Conservation (phyloP, 805 yeast genomes). For the Spathaspora gorwiae region DNA sequence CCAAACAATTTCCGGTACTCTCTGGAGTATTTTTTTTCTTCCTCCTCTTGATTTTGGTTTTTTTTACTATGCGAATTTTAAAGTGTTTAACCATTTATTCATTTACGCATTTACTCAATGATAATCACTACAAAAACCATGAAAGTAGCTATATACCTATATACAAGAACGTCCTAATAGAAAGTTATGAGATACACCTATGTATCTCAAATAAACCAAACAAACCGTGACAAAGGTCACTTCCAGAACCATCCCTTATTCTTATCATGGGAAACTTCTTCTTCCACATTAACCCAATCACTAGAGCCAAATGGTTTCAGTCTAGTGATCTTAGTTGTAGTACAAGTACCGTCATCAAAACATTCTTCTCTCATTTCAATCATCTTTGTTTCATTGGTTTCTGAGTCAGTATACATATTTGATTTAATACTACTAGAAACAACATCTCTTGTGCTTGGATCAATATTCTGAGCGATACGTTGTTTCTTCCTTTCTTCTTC, state of each 20-base stretch:
- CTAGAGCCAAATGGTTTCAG: constrained; percentile 30
- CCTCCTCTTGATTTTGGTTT: too few relatives aligned
- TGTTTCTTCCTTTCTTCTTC: constrained; percentile 1
- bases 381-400: constrained; percentile 23
- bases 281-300: constrained; percentile 29
- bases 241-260: constrained; percentile 13
- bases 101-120: too few relatives aligned
- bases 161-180: too few relatives aligned
- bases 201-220: too few relatives aligned
- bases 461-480: neutral
- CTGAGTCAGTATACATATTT: constrained; percentile 20
- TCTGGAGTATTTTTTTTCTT: too few relatives aligned
- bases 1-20: too few relatives aligned
- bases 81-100: too few relatives aligned
- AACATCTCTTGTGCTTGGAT: constrained; percentile 9
- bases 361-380: constrained; percentile 30
- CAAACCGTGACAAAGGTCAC: neutral
- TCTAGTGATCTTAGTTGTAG: constrained; percentile 25
- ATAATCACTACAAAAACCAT: too few relatives aligned
- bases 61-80: too few relatives aligned
- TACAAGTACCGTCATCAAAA: constrained; percentile 34
- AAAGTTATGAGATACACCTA: too few relatives aligned
- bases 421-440: constrained; percentile 26
- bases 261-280: constrained; percentile 12
- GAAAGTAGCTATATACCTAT: too few relatives aligned